phyloP scores from a whole-genome alignment of 305 asterid genomes.

The Euphrasia arctica region DNA sequence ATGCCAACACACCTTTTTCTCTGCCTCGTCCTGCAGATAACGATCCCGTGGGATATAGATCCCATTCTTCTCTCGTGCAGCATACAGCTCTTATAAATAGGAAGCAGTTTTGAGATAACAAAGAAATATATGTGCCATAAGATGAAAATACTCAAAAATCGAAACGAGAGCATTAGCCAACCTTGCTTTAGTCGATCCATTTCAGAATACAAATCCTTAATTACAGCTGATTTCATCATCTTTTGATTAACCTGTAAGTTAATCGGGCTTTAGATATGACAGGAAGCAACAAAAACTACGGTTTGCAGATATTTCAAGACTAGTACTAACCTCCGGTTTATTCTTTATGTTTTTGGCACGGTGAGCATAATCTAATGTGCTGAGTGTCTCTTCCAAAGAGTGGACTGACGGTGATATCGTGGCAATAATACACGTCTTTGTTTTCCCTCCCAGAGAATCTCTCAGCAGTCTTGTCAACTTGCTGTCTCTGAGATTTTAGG shows the following conservation, averaged over 20 bases:
- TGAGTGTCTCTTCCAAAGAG: slow-evolving; percentile 94
- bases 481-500: slow-evolving; percentile 74
- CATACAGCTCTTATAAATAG: slow-evolving; percentile 76
- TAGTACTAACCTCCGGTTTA: slow-evolving; percentile 81
- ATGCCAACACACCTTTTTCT: slow-evolving; percentile 61
- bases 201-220: slow-evolving; percentile 90
- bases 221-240: slow-evolving; percentile 98
- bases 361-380: slow-evolving; percentile 95
- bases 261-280: slow-evolving; percentile 16
- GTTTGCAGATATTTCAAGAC: no score
- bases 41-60: slow-evolving; percentile 96
- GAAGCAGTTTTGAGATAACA: slow-evolving; percentile 18
- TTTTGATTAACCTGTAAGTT: slow-evolving; percentile 80
- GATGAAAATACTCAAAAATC: no score
- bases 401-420: slow-evolving; percentile 87
- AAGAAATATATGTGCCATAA: not conserved
- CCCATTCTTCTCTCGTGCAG: slow-evolving; percentile 98
- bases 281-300: no score
- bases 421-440: slow-evolving; percentile 96
- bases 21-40: slow-evolving; percentile 94
- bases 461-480: slow-evolving; percentile 92
- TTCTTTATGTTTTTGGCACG: slow-evolving; percentile 99
- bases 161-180: slow-evolving; percentile 24
- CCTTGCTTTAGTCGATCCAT: slow-evolving; percentile 98
- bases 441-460: slow-evolving; percentile 98